Conservation (phyloP, 345 rosid species). For the Brassica incana region DNA sequence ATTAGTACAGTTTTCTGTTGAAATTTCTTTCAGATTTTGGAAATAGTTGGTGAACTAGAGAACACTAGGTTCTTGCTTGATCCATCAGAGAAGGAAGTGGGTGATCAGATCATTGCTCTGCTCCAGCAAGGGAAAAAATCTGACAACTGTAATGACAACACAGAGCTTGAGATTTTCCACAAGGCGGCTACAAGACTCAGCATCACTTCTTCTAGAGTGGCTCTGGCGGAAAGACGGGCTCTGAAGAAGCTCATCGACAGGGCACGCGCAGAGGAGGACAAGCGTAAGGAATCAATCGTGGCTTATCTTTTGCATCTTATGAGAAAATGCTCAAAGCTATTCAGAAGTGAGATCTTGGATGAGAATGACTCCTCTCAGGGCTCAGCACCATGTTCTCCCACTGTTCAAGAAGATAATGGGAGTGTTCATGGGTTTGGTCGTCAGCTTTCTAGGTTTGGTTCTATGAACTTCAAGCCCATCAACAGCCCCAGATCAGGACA, state of each 20-base stretch:
- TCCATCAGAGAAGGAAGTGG: conserved; percentile 87
- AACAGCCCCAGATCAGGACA: conserved; percentile 64
- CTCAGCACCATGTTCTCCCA: conserved; percentile 94
- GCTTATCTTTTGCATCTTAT: conserved; percentile 90
- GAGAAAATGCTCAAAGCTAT: conserved; percentile 91
- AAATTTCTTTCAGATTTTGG: conserved; percentile 65
- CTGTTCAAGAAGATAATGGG: conserved; percentile 54
- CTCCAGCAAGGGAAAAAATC: conserved; percentile 90
- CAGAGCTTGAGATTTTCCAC: conserved; percentile 87
- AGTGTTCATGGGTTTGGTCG: conserved; percentile 58
- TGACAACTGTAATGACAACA: conserved; percentile 56
- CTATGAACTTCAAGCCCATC: conserved; percentile 64
- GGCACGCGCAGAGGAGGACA: conserved; percentile 96
- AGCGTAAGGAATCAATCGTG: conserved; percentile 92
- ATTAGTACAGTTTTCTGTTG: neutral
- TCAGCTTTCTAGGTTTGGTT: conserved; percentile 76
- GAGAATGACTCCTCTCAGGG: conserved; percentile 96
- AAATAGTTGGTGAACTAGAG: conserved; percentile 74
- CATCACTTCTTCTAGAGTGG: conserved; percentile 84
- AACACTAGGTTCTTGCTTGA: conserved; percentile 60
- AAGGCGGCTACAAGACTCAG: conserved; percentile 76
- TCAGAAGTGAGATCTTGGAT: conserved; percentile 78
- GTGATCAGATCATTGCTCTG: conserved; percentile 74
- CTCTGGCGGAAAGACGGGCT: conserved; percentile 89
- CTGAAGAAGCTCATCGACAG: conserved; percentile 88